A percentile compares a stretch with the other conserved stretches of the same genome.
Conservation (phyloP, 2,329 filamentous ascomycete species). For the Sclerotinia spermophila region DNA sequence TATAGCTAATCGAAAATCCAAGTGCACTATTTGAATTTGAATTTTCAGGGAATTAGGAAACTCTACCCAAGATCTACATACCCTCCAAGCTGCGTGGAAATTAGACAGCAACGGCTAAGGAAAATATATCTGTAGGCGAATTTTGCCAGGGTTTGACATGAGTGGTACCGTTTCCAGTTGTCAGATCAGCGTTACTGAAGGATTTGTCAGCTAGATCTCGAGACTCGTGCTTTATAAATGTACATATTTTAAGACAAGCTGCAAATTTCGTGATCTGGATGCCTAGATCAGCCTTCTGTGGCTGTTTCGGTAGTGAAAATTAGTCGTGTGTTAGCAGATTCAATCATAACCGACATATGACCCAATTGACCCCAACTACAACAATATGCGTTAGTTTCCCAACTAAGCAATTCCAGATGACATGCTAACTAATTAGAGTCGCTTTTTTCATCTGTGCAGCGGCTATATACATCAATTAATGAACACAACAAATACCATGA, state of each 20-base stretch:
- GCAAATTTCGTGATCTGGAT: too few species aligned
- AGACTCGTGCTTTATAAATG: not conserved
- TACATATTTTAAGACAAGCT: conserved; percentile 41
- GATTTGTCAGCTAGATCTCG: not conserved
- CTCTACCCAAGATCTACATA: not conserved
- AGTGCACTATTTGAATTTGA: not conserved
- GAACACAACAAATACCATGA: too few species aligned
- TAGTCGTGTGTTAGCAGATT: too few species aligned
- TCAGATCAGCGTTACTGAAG: not conserved
- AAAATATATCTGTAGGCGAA: not conserved
- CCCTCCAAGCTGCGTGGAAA: conserved; percentile 1
- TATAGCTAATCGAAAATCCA: not conserved
- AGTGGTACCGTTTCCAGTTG: not conserved
- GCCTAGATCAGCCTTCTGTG: too few species aligned
- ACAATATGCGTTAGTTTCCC: too few species aligned
- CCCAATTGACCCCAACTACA: too few species aligned
- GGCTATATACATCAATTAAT: too few species aligned
- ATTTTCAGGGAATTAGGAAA: not conserved
- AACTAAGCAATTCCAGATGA: too few species aligned
- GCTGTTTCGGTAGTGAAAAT: too few species aligned
- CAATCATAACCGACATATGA: too few species aligned
- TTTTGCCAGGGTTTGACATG: not conserved
- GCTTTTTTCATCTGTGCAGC: too few species aligned
- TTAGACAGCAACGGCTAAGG: not conserved
- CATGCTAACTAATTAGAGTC: too few species aligned